A percentile compares a stretch with the other conserved stretches of the same genome.
Conservation (phyloP, 2,329 filamentous ascomycete genomes). For the Pseudogymnoascus pannorum region DNA sequence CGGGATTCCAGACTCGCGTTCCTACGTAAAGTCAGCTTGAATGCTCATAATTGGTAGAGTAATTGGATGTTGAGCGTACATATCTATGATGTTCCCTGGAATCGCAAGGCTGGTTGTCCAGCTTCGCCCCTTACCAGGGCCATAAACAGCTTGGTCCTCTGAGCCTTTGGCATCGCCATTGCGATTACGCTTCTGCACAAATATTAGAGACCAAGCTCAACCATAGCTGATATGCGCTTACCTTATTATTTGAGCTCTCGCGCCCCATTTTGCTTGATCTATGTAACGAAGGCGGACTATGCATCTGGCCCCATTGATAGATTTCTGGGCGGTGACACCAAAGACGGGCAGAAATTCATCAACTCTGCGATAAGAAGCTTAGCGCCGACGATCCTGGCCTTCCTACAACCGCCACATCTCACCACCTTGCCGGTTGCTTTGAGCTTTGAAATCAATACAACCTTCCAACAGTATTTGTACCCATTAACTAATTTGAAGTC, state of each 20-base stretch:
- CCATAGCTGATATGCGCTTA: neutral
- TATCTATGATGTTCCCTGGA: slow-evolving; percentile 68
- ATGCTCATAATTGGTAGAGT: neutral
- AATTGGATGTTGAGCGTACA: slow-evolving; percentile 43
- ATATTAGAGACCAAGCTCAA: neutral
- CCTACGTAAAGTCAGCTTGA: neutral
- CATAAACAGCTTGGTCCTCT: slow-evolving; percentile 50
- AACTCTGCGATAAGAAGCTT: neutral
- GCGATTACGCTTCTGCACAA: slow-evolving; percentile 28
- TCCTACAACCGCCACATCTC: slow-evolving; percentile 2
- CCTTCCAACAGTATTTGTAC: neutral
- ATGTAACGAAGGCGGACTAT: neutral
- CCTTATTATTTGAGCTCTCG: neutral
- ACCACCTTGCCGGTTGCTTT: slow-evolving; percentile 7
- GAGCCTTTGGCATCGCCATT: slow-evolving; percentile 22
- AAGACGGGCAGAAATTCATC: slow-evolving; percentile 6
- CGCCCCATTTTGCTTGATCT: slow-evolving; percentile 1
- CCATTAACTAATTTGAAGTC: neutral
- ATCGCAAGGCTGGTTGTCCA: slow-evolving; percentile 74
- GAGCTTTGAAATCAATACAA: slow-evolving; percentile 1
- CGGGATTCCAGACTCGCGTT: slow-evolving; percentile 51
- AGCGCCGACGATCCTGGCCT: slow-evolving; percentile 3
- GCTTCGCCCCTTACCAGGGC: slow-evolving; percentile 52
- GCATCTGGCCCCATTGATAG: neutral
- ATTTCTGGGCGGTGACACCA: slow-evolving; percentile 6